These are phyloP conservation scores for Tetrahymena thermophila DNA, from an alignment of 73 alveolate species.

Conservation along the genomic window DNA sequence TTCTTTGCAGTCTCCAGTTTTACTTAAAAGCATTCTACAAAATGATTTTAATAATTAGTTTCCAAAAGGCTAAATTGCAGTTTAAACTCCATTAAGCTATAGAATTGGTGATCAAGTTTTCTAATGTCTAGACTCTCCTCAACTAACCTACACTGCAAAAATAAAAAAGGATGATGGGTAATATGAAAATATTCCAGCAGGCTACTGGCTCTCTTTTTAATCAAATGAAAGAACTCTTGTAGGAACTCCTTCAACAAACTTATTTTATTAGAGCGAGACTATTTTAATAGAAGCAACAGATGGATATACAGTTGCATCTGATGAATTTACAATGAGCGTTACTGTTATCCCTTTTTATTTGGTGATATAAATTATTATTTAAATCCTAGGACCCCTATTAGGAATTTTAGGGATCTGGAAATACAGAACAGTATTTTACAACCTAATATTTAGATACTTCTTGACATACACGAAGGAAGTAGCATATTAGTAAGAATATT, in stretches of 20 bases:
- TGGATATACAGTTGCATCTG: not conserved
- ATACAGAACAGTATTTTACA: not conserved
- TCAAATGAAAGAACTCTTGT: not conserved
- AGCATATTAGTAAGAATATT: not conserved
- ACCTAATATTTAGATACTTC: too few relatives aligned
- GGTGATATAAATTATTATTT: too few relatives aligned
- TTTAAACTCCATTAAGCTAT: not conserved
- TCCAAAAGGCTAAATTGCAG: not conserved
- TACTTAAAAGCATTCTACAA: not conserved
- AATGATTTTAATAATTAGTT: not conserved
- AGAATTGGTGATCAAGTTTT: not conserved
- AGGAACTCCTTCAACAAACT: not conserved
- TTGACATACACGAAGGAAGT: not conserved
- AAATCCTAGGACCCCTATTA: not conserved
- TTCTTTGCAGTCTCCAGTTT: not conserved
- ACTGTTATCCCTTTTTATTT: not conserved
- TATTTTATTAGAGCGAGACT: too few relatives aligned
- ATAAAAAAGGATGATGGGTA: not conserved
- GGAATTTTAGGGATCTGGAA: not conserved
- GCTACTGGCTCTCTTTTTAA: not conserved
- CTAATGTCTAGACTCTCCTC: not conserved
- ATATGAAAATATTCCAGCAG: not conserved
- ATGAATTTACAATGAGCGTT: not conserved
- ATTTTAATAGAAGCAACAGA: not conserved
- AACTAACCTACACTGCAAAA: not conserved